Evolutionary conservation across 352 stramenopile genomes (phyloP).

Genomic region (Phytophthora nicotianae): DNA sequence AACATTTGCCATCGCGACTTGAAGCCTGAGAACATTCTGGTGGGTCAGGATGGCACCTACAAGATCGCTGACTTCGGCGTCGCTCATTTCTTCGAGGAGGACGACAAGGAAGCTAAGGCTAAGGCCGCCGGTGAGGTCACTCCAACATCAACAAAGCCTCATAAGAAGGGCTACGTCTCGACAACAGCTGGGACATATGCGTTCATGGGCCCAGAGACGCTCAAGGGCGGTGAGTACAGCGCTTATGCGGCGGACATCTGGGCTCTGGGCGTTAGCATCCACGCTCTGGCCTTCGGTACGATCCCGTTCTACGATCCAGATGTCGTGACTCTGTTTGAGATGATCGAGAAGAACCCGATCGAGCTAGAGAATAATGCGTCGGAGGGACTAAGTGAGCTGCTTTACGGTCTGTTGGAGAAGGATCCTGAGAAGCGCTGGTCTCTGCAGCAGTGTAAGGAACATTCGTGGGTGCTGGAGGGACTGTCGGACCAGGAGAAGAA

Average conservation of each 20-base stretch:
- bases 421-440: slow-evolving; percentile 74
- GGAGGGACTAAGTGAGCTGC: slow-evolving; percentile 47
- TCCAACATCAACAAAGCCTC: slow-evolving; percentile 19
- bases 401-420: slow-evolving; percentile 76
- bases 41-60: slow-evolving; percentile 65
- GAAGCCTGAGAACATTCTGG: slow-evolving; percentile 87
- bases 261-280: slow-evolving; percentile 85
- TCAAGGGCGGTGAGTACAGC: slow-evolving; percentile 79
- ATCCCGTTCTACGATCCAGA: slow-evolving; percentile 88
- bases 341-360: slow-evolving; percentile 71
- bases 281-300: slow-evolving; percentile 77
- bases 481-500: slow-evolving; percentile 42
- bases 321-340: slow-evolving; percentile 84
- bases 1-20: slow-evolving; percentile 88
- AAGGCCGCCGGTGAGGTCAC: slow-evolving; percentile 12
- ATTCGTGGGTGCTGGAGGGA: slow-evolving; percentile 69
- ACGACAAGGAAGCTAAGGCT: slow-evolving; percentile 35
- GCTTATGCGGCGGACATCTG: slow-evolving; percentile 88
- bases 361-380: slow-evolving; percentile 41
- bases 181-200: slow-evolving; percentile 85
- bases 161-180: slow-evolving; percentile 79
- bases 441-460: slow-evolving; percentile 70
- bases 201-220: slow-evolving; percentile 85
- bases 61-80: slow-evolving; percentile 91
- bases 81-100: slow-evolving; percentile 81